Evolutionary conservation across 2,329 filamentous ascomycete species (phyloP).

Genomic region (Ascochyta koolunga): DNA sequence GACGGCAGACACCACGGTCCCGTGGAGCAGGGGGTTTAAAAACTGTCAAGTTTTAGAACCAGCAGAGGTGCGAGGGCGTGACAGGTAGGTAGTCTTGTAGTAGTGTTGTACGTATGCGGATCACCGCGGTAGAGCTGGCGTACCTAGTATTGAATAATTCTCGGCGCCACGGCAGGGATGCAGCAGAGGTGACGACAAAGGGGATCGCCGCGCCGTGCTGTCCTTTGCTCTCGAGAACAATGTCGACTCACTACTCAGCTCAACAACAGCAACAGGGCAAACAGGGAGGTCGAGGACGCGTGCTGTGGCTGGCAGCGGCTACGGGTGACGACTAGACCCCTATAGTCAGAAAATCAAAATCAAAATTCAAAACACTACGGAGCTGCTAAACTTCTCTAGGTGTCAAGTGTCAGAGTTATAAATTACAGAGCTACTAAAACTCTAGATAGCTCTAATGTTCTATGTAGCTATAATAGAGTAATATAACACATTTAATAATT

Average conservation of each 20-base stretch:
- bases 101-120: slow-evolving; percentile 8
- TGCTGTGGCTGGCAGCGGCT: slow-evolving; percentile 15
- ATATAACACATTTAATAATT: too few species aligned
- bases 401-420: too few species aligned
- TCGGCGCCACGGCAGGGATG: slow-evolving; percentile 15
- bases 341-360: too few species aligned
- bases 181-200: slow-evolving; percentile 18
- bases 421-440: too few species aligned
- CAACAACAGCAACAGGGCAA: background rate
- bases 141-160: slow-evolving; percentile 7
- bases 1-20: slow-evolving; percentile 24
- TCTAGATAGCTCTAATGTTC: too few species aligned
- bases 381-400: too few species aligned
- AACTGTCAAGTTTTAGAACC: slow-evolving; percentile 6
- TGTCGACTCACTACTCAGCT: background rate
- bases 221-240: slow-evolving; percentile 6
- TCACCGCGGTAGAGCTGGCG: slow-evolving; percentile 7
- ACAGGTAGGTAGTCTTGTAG: slow-evolving; percentile 8
- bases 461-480: too few species aligned
- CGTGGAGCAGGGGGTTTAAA: slow-evolving; percentile 10
- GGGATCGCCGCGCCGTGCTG: slow-evolving; percentile 14
- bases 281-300: slow-evolving; percentile 5
- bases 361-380: too few species aligned
- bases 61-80: slow-evolving; percentile 6
- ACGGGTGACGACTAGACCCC: too few species aligned